Conservation (phyloP, 169 alveolate genomes). For the Plasmodium sp. region DNA sequence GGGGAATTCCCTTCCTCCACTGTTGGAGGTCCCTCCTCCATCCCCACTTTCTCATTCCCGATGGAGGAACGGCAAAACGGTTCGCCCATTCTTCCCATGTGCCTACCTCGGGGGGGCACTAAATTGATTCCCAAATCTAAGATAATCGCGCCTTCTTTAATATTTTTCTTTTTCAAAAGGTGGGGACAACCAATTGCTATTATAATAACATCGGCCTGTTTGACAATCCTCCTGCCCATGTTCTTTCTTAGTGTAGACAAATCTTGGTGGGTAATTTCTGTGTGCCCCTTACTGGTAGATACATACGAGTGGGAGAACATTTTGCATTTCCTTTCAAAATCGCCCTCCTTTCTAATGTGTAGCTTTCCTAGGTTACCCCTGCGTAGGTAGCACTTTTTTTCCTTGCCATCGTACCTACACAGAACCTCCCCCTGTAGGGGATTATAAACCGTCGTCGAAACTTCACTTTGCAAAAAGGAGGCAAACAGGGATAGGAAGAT, state of each 20-base stretch:
- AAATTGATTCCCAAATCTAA: slow-evolving; percentile 60
- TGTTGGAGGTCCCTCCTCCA: neutral
- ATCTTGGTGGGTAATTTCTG: neutral
- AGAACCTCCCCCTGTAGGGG: slow-evolving; percentile 26
- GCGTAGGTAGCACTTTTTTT: neutral
- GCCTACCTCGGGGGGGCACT: neutral
- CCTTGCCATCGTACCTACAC: slow-evolving; percentile 21
- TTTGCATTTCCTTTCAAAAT: neutral
- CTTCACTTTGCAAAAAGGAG: slow-evolving; percentile 8
- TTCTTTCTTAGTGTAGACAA: neutral
- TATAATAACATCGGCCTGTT: slow-evolving; percentile 26
- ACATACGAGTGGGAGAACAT: slow-evolving; percentile 1
- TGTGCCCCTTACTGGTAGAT: neutral
- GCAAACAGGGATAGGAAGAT: slow-evolving; percentile 33
- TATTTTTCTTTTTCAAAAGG: slow-evolving; percentile 15
- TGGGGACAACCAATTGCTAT: slow-evolving; percentile 28
- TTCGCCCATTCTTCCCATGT: neutral
- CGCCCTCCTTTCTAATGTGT: neutral
- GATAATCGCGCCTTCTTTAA: slow-evolving; percentile 28
- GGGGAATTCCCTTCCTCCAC: neutral
- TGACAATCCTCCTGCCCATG: slow-evolving; percentile 16
- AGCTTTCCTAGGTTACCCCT: neutral
- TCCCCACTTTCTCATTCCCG: neutral
- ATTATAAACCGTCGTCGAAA: slow-evolving; percentile 58
- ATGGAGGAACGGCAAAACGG: neutral